Base-by-base conservation (phyloP, 257 asterid genomes). In the Capsicum rhomboideum region DNA sequence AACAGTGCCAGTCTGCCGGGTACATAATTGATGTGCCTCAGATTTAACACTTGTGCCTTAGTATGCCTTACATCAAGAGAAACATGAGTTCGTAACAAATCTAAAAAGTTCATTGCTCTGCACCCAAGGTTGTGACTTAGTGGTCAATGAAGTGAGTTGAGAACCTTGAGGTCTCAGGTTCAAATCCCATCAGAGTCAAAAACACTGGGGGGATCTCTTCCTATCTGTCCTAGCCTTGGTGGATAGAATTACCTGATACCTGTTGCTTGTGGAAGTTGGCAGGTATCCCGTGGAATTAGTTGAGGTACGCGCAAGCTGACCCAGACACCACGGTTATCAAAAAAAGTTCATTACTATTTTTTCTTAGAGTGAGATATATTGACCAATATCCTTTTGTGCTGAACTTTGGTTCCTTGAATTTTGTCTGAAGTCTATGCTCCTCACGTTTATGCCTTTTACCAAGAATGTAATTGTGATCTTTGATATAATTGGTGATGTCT, bases 401-500 rank as follows among this genome's bases (percentile, higher is more conserved):
- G 78, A 71, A 3, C 55, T 42, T 71, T 71, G 42, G 6, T 71
- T 71, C 34, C 79, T 42, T 40, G 55, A 21, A 71, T n/a, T 12
- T 42, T 21, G 20, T 37, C 29, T 4, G 53, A 20, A 68, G 78
- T 68, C 52, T 71, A 69, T 37, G 79, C 55, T 71, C 16, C 55
- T 42, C 20, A 0, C 0, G 10, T 10, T 13, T 40, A 75, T 21
- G 21, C n/a, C 28, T 26, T 77, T 17, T 77, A 50, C 63, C 63
- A 77, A 50, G 23, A 18, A 16, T 75, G 34, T 52, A 52, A 53
- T 44, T 63, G 37, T 78, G 84, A 50, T 75, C 80, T 82, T 67
- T 78, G 34, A 80, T 74, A 71, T 81, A 59, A 80, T 82, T 75
- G 63, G 81, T 49, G 44, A 26, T 87, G 74, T 86, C 83, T 34